A percentile compares a stretch with the other conserved stretches of the same genome.
phyloP scores from a whole-genome alignment of 1,284 basidiomycete genomes.

The Tilletia caries region DNA sequence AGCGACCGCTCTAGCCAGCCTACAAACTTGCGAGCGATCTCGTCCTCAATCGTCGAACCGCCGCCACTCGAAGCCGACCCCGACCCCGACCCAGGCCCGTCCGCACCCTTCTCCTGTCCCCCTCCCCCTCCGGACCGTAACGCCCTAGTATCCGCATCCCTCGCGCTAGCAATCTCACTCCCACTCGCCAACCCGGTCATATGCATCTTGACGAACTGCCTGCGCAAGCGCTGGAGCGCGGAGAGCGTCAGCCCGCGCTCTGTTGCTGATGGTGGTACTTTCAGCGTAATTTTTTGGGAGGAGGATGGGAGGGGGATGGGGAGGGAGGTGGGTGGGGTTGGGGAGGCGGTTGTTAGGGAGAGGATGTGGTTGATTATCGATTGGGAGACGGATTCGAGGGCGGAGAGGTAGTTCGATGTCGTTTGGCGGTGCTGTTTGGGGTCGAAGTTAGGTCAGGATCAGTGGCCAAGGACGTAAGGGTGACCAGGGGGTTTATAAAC shows the following conservation, averaged over 20 bases:
- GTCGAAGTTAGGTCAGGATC: not conserved
- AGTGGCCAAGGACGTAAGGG: not conserved
- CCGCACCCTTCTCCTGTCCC: conserved; percentile 4
- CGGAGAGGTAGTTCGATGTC: conserved; percentile 54
- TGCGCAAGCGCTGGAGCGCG: conserved; percentile 38
- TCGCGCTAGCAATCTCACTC: conserved; percentile 33
- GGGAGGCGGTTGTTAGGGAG: conserved; percentile 15
- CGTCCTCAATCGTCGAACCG: conserved; percentile 16
- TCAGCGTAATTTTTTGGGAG: not conserved
- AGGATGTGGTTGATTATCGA: conserved; percentile 28
- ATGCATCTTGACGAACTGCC: conserved; percentile 48
- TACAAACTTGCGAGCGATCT: conserved; percentile 30
- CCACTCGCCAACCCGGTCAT: conserved; percentile 31
- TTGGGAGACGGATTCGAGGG: conserved; percentile 50
- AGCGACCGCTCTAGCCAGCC: conserved; percentile 29
- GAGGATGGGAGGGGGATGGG: conserved; percentile 22
- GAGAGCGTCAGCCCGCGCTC: conserved; percentile 27
- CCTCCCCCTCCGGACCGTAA: not conserved
- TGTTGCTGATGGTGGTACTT: not conserved
- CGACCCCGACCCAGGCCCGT: not conserved
- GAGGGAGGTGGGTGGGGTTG: conserved; percentile 15
- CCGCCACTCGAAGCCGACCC: not conserved
- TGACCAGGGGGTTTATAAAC: not conserved
- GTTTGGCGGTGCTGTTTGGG: conserved; percentile 35
- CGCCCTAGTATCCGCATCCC: conserved; percentile 24